Evolutionary conservation across 768 basidiomycete genomes (phyloP).

Genomic region (Russula vinacea): DNA sequence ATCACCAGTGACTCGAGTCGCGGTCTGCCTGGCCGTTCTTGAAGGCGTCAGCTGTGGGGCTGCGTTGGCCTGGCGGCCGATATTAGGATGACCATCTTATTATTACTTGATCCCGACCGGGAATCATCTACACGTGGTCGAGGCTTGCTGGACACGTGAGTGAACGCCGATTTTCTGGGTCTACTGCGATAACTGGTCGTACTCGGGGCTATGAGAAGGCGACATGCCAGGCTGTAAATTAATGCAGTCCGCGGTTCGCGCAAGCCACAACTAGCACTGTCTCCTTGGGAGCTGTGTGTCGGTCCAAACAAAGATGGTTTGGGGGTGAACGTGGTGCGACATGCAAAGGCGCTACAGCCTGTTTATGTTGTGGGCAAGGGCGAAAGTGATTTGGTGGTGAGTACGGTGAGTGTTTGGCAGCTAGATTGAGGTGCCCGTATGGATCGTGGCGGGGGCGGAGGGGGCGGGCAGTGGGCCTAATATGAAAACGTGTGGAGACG

Average conservation of each 20-base stretch:
- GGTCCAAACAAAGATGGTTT: no score
- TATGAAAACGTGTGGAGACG: constrained; percentile 14
- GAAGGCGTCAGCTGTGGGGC: no score
- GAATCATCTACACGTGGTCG: constrained; percentile 12
- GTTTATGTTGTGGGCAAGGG: not conserved
- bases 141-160: constrained; percentile 8
- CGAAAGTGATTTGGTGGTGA: no score
- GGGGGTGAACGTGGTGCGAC: not conserved
- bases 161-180: not conserved
- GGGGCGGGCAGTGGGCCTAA: constrained; percentile 10
- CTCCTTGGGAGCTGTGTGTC: constrained; percentile 2
- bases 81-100: not conserved
- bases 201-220: no score
- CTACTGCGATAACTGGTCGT: no score
- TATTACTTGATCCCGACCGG: no score
- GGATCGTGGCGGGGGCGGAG: not conserved
- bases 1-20: not conserved
- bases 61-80: not conserved
- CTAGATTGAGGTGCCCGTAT: constrained; percentile 9
- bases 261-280: constrained; percentile 1
- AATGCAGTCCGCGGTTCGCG: not conserved
- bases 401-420: not conserved
- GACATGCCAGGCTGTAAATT: no score
- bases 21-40: not conserved
- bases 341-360: not conserved